These are phyloP conservation scores for Stephania yunnanensis DNA, from an alignment of 164 flowering plant genomes.

Conservation along the genomic window DNA sequence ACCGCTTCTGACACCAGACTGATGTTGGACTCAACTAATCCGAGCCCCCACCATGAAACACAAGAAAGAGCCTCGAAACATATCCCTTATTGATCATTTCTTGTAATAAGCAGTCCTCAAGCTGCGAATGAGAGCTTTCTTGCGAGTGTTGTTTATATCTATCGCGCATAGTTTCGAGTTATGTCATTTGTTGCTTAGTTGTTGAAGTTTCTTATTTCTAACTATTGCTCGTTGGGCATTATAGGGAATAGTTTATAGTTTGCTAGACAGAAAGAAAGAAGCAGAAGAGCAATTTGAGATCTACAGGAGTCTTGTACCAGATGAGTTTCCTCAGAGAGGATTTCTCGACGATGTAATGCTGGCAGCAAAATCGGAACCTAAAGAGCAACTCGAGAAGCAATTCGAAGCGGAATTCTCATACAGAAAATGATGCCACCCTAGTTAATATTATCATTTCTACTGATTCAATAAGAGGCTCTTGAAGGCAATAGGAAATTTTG, in stretches of 20 bases:
- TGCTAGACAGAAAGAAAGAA: constrained; percentile 64
- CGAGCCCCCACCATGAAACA: too few species aligned
- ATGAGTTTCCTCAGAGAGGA: constrained; percentile 82
- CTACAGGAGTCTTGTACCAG: constrained; percentile 71
- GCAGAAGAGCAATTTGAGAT: constrained; percentile 73
- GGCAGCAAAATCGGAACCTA: constrained; percentile 58
- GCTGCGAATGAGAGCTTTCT: too few species aligned
- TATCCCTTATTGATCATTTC: too few species aligned
- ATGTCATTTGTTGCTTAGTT: too few species aligned
- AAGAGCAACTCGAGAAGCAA: constrained; percentile 42
- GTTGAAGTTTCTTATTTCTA: not conserved
- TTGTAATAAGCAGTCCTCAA: too few species aligned
- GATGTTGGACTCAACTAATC: too few species aligned
- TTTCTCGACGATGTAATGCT: constrained; percentile 77
- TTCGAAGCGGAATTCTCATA: constrained; percentile 32
- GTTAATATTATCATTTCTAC: not conserved
- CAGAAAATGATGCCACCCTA: constrained; percentile 17
- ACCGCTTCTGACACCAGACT: too few species aligned
- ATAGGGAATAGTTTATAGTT: constrained; percentile 84
- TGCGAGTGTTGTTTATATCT: too few species aligned
- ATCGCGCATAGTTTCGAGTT: too few species aligned
- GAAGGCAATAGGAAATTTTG: not conserved
- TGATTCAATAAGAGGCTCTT: not conserved
- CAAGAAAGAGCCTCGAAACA: too few species aligned
- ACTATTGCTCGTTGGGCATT: constrained; percentile 8